Base-by-base conservation (phyloP, 2,329 filamentous ascomycete species). In the Talaromyces rugulosus region DNA sequence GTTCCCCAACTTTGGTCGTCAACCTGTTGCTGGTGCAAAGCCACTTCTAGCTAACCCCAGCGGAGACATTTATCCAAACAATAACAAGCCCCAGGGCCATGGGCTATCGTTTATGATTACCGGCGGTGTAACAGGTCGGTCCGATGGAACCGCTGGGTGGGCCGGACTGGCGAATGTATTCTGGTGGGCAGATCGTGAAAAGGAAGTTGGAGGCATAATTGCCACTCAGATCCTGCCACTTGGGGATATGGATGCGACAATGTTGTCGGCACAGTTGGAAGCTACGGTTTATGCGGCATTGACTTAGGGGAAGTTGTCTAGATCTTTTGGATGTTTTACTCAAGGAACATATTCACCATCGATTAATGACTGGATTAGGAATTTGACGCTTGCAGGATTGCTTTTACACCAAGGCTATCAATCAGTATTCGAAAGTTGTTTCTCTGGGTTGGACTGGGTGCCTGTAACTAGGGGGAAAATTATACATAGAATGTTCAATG, bases 151-250 rank as follows among this genome's bases (percentile, higher is more conserved):
- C 0, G 81, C 67, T 0, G 80, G 77, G 68, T 89, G 87, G 87
- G 82, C 82, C 1, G 86, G 87, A 0, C 66, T 88, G 33, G 72
- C 84, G 3, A 89, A 88, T 69, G 66, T 83, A 34, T 88, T 78
- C 68, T 89, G 85, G 85, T 89, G 85, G 85, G 77, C 77, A 36
- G 86, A 89, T 71, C 75, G 84, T 6, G 84, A 87, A 69, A 82
- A 80, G 61, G 85, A 84, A 0, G 74, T 88, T 51, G 85, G 80
- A 0, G 83, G 82, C 0, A 79, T 85, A 8, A 71, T 85, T 2
- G 78, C 76, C 42, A 74, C 75, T 3, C 83, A 85, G 69, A 78
- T 85, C 31, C 56, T 85, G 57, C 83, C 83, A 0, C 84, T 84
- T 68, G 78, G 63, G 1, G 72, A 84, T 65, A 7, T 53, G 50